phyloP scores from a whole-genome alignment of 208 protist genomes.

The Acanthamoeba triangularis region DNA sequence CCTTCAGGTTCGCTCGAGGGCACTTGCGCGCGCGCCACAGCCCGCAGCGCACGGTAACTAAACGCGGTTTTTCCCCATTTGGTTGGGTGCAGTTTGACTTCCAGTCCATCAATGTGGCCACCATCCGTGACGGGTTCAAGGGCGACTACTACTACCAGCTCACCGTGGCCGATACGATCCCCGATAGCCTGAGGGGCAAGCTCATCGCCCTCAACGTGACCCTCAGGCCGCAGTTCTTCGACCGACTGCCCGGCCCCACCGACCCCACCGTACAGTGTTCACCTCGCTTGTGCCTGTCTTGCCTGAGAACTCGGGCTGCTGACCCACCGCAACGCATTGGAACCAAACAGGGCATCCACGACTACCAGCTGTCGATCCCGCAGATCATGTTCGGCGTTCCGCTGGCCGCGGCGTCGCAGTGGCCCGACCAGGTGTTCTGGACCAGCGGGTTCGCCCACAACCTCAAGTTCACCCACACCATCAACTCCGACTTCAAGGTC shows the following conservation, averaged over 20 bases:
- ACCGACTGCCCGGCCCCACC: slow-evolving; percentile 59
- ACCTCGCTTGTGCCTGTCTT: background rate
- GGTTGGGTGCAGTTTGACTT: slow-evolving; percentile 59
- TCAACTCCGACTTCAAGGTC: slow-evolving; percentile 33
- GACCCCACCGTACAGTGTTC: slow-evolving; percentile 48
- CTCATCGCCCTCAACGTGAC: slow-evolving; percentile 55
- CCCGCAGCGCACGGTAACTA: background rate
- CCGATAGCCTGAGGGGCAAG: slow-evolving; percentile 45
- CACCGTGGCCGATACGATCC: slow-evolving; percentile 69
- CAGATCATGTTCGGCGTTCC: slow-evolving; percentile 67
- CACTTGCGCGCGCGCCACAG: too few species aligned
- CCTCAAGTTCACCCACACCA: slow-evolving; percentile 39
- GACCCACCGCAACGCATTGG: background rate
- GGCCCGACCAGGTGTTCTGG: slow-evolving; percentile 59
- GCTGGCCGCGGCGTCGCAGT: background rate
- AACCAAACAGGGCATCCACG: slow-evolving; percentile 43
- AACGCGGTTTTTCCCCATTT: too few species aligned
- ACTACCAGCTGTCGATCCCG: slow-evolving; percentile 51
- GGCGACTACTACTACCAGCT: slow-evolving; percentile 84
- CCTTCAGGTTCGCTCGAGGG: background rate
- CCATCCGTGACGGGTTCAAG: slow-evolving; percentile 84
- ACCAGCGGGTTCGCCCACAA: slow-evolving; percentile 66
- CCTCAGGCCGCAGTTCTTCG: slow-evolving; percentile 75
- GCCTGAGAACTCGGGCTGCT: too few species aligned
- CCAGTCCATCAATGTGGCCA: slow-evolving; percentile 82